A percentile compares a stretch with the other conserved stretches of the same genome.
Conservation (phyloP, 2,329 filamentous ascomycete genomes). For the Colletotrichum plurivorum region DNA sequence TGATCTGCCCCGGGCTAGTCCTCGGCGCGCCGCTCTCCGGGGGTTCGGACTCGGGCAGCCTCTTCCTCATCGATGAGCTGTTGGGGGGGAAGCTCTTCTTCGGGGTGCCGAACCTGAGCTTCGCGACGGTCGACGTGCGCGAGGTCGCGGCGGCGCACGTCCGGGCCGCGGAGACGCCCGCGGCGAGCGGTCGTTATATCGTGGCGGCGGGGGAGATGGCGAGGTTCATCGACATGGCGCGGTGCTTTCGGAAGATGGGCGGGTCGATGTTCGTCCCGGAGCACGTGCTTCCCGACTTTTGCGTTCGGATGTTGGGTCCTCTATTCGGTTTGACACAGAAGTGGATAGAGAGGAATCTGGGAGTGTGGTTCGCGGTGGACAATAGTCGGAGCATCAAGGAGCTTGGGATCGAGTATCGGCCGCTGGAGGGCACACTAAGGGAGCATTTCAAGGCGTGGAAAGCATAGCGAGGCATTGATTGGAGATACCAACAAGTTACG, state of each 20-base stretch:
- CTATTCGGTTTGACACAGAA: neutral
- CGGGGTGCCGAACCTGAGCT: constrained; percentile 44
- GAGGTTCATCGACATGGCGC: neutral
- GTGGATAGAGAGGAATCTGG: constrained; percentile 2
- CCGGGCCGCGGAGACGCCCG: constrained; percentile 25
- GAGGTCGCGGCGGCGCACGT: constrained; percentile 40
- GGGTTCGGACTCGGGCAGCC: constrained; percentile 45
- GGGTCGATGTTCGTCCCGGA: neutral
- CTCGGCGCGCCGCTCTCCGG: constrained; percentile 43
- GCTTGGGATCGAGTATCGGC: neutral
- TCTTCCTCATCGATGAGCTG: constrained; percentile 46
- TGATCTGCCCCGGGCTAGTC: constrained; percentile 46
- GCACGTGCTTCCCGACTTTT: constrained; percentile 1
- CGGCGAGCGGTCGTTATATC: constrained; percentile 25
- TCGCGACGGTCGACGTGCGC: constrained; percentile 41
- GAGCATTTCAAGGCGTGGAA: neutral
- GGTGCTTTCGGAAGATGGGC: neutral
- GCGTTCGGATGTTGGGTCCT: neutral
- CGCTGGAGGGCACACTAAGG: neutral
- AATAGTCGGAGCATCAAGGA: neutral
- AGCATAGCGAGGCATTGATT: neutral
- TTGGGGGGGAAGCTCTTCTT: constrained; percentile 42
- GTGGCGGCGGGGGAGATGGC: constrained; percentile 4
- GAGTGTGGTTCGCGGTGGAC: neutral
- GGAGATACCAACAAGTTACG: too few relatives aligned